Evolutionary conservation across 2,329 filamentous ascomycete species (phyloP), one percentile per base, ranked within the genome.

Genomic region (Scleromitrula shiraiana): DNA sequence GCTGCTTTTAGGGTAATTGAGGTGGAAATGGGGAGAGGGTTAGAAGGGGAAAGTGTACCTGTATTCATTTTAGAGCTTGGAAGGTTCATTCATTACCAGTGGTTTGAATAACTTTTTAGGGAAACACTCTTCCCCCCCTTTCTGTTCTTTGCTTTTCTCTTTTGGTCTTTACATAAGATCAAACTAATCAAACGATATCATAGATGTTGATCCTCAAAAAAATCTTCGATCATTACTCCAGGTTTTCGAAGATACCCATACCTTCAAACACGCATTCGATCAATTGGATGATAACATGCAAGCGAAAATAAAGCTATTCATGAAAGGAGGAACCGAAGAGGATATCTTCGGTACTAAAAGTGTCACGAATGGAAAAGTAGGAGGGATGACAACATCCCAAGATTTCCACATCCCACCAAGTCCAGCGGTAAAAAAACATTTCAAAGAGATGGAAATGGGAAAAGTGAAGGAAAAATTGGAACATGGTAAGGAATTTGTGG

Each of bases 181-280:
- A n/a, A n/a, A n/a, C n/a, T n/a, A n/a, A n/a, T n/a, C n/a, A n/a
- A n/a, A n/a, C n/a, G n/a, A n/a, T n/a, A 19, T 17, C 24, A 55
- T 60, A 19, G 45, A 56, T 24, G 60, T 65, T 32, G 55, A 65
- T 23, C 59, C 60, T 0, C 57, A 65, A 35, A 53, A 44, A 6
- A 63, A 65, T 45, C 56, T 63, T 7, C 61, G 64, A 10, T 61
- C 56, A 7, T 61, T 67, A 20, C 43, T 67, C 10, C 56, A 55
- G 22, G 57, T 62, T 1, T 60, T 68, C 35, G 41, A 59, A 38
- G 36, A 59, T 5, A 67, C 64, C 3, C 22, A 54, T 10, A 55
- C 52, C 1, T 68, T 60, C 43, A 49, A 56, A 41, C 42, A 55
- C 19, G 62, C 60, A 2, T 62, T 62, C 41, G 50, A 45, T 7